phyloP scores from a whole-genome alignment of 1,284 basidiomycete species.

The Ustilago curta region DNA sequence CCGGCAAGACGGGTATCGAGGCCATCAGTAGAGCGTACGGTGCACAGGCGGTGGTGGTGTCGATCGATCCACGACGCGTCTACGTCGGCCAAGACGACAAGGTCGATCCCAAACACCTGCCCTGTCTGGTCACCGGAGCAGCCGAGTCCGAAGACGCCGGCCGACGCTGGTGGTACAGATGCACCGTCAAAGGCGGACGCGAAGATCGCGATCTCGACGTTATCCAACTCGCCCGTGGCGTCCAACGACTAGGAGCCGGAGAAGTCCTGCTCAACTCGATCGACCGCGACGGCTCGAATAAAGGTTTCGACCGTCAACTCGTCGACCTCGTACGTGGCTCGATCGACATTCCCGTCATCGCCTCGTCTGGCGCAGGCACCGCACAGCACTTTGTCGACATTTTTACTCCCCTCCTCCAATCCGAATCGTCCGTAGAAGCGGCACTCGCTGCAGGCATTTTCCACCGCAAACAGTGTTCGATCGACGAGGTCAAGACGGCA shows the following conservation, averaged over 20 bases:
- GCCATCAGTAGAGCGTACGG: conserved; percentile 91
- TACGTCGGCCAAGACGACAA: conserved; percentile 77
- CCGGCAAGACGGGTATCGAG: conserved; percentile 82
- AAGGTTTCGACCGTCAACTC: conserved; percentile 90
- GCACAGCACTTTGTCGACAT: conserved; percentile 87
- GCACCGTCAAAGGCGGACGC: conserved; percentile 93
- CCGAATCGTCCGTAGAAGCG: too few relatives aligned
- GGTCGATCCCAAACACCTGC: conserved; percentile 71
- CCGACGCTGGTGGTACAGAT: conserved; percentile 96
- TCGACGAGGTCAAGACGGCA: conserved; percentile 71
- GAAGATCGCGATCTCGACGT: conserved; percentile 89
- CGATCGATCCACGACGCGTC: conserved; percentile 90
- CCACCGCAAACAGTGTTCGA: conserved; percentile 85
- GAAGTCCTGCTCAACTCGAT: conserved; percentile 97
- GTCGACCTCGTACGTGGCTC: conserved; percentile 77
- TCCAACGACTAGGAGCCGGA: conserved; percentile 89
- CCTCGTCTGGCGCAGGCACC: conserved; percentile 87
- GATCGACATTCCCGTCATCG: conserved; percentile 92
- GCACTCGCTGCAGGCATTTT: conserved; percentile 98
- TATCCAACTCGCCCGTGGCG: conserved; percentile 88
- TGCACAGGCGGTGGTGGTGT: conserved; percentile 97
- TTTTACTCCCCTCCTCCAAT: too few relatives aligned
- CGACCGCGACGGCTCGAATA: conserved; percentile 92
- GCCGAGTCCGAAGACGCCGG: conserved; percentile 73
- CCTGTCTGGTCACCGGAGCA: conserved; percentile 59